Evolutionary conservation across 148 eudicot species (phyloP), one percentile per base, ranked within the genome.

Genomic region (Arbutus unedo): DNA sequence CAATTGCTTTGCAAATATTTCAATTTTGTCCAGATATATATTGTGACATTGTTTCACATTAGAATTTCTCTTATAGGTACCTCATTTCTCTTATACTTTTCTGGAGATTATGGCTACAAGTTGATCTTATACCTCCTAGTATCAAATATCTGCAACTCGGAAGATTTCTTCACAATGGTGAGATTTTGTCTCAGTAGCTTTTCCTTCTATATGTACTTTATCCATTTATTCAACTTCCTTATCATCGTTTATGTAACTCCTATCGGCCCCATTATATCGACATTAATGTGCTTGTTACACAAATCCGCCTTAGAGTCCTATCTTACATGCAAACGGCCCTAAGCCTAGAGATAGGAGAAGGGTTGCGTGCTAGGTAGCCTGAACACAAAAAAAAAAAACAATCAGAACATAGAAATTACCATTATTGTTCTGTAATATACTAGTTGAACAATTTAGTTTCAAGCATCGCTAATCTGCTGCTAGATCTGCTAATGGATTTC

Each of bases 141-240:
- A 66, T 81, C 53, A 88, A 86, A 75, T 74, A 86, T 73, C 84
- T 93, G 59, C 92, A 91, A 79, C 86, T 94, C 15, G 85, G 93
- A 6, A 93, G 91, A 10, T 93, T 93, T 81, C 93, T 94, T 15
- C 91, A 90, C 81, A 93, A 93, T 45, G 98, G 98, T 93, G 64
- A 82, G 89, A 55, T 5, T 81, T 53, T 54, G 38, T 55, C 5
- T 38, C 25, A 23, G 4, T 16, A 41, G 49, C 23, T 55, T 77
- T 56, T 57, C 31, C 25, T 56, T 77, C 13, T 31, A 31, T 31
- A 31, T 31, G 38, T 77, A 41, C 67, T 56, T 25, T 31, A 5
- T 51, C 31, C 51, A 45, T 73, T 18, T 73, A 43, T 45, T 6
- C 6, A 73, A 4, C 3, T n/a, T 44, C 19, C 11, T 7, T 6